phyloP scores from a whole-genome alignment of 257 asterid genomes.

The Rauvolfia tetraphylla region DNA sequence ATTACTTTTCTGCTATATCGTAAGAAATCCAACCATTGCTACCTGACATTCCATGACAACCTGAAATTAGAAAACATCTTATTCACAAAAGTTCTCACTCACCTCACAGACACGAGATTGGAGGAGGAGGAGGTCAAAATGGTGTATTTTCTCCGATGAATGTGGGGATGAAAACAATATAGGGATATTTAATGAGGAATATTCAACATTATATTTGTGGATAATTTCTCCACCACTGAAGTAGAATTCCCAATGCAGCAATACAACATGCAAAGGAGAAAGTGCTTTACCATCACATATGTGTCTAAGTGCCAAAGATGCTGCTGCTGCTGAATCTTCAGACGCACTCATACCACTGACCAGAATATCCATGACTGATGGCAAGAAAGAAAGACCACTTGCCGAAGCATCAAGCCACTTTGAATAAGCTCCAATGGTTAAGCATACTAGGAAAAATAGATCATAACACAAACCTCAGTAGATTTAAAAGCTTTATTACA shows the following conservation, averaged over 20 bases:
- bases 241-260: not conserved
- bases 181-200: not conserved
- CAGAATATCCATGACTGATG: conserved; percentile 85
- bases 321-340: conserved; percentile 97
- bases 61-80: not conserved
- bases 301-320: conserved; percentile 90
- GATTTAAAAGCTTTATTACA: conserved; percentile 8
- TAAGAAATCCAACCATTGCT: not conserved
- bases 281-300: conserved; percentile 69
- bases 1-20: not conserved
- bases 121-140: not conserved
- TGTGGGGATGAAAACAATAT: not conserved
- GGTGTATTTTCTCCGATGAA: not conserved
- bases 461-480: conserved; percentile 14
- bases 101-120: not conserved
- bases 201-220: not conserved
- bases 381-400: conserved; percentile 78
- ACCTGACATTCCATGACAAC: not conserved
- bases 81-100: not conserved
- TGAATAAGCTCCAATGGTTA: conserved; percentile 87
- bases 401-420: conserved; percentile 89
- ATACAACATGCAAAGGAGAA: conserved; percentile 15
- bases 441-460: conserved; percentile 55
- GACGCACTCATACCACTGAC: conserved; percentile 88
- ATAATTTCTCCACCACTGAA: not conserved